A percentile compares a stretch with the other conserved stretches of the same genome.
These are phyloP conservation scores for Talaromyces thailandensis DNA, from an alignment of 495 filamentous ascomycete genomes.

Conservation along the genomic window DNA sequence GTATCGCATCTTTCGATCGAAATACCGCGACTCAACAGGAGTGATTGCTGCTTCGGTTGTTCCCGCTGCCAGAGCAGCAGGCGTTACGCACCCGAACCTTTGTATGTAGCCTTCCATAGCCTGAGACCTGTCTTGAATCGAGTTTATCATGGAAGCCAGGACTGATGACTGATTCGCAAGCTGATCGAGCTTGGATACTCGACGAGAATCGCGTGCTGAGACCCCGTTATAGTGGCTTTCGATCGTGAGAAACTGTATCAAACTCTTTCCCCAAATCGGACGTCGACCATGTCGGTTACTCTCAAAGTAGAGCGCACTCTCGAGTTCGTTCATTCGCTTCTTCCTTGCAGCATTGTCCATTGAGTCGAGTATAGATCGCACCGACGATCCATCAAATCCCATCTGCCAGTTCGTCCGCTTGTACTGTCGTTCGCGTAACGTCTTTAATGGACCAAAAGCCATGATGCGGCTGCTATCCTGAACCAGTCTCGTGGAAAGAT, in stretches of 20 bases:
- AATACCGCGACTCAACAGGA: conserved; percentile 50
- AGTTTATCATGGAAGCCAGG: conserved; percentile 64
- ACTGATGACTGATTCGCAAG: conserved; percentile 58
- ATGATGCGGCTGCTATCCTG: conserved; percentile 56
- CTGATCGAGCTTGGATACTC: conserved; percentile 54
- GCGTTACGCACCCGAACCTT: conserved; percentile 86
- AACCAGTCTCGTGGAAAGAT: conserved; percentile 49
- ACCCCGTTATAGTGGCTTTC: conserved; percentile 39
- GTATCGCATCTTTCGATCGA: conserved; percentile 40
- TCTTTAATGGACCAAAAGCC: conserved; percentile 51
- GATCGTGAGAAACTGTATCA: conserved; percentile 63
- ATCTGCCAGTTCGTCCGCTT: conserved; percentile 50
- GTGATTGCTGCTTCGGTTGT: conserved; percentile 59
- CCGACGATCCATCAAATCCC: conserved; percentile 50
- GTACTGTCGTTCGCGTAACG: conserved; percentile 54
- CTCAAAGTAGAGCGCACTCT: conserved; percentile 72
- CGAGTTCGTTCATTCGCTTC: conserved; percentile 68
- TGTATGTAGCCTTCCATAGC: conserved; percentile 66
- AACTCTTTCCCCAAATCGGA: conserved; percentile 69
- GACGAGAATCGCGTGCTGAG: conserved; percentile 29
- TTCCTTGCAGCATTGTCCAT: conserved; percentile 64
- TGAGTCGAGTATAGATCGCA: conserved; percentile 61
- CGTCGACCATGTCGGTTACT: conserved; percentile 69
- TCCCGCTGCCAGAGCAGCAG: conserved; percentile 73
- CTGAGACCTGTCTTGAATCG: conserved; percentile 60